Evolutionary conservation across 2,329 filamentous ascomycete species (phyloP).

Genomic region (Pyrenophora seminiperda): DNA sequence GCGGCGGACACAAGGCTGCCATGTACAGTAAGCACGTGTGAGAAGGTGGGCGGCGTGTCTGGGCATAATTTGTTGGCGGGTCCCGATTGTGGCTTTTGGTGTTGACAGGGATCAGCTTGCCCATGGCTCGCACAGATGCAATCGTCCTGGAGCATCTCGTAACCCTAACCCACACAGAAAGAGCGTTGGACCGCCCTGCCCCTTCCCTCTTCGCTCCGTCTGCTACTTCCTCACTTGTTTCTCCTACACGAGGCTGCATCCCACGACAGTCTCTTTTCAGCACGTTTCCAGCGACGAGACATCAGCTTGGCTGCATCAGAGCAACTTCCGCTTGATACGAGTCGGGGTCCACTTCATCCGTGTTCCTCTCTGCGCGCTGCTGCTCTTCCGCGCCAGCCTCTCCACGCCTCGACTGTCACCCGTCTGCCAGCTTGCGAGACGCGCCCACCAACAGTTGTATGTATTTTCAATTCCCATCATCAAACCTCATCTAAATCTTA

Average conservation of each 20-base stretch:
- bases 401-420: slow-evolving; percentile 29
- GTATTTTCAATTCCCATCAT: slow-evolving; percentile 7
- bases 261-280: slow-evolving; percentile 19
- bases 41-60: no score
- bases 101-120: background rate
- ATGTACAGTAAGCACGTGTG: no score
- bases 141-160: slow-evolving; percentile 10
- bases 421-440: slow-evolving; percentile 18
- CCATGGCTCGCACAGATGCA: slow-evolving; percentile 14
- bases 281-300: slow-evolving; percentile 19
- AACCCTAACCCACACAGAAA: slow-evolving; percentile 23
- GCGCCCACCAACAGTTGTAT: slow-evolving; percentile 20
- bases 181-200: slow-evolving; percentile 33
- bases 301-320: slow-evolving; percentile 12
- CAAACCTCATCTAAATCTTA: slow-evolving; percentile 2
- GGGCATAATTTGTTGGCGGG: no score
- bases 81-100: no score
- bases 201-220: slow-evolving; percentile 32
- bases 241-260: slow-evolving; percentile 25
- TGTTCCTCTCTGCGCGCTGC: slow-evolving; percentile 31
- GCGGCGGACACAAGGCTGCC: no score
- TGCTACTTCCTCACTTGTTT: slow-evolving; percentile 28
- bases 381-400: slow-evolving; percentile 33
- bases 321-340: slow-evolving; percentile 6
- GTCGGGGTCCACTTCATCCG: slow-evolving; percentile 16